Conservation (phyloP, 441 rosid genomes). For the Bruguiera hainesii region DNA sequence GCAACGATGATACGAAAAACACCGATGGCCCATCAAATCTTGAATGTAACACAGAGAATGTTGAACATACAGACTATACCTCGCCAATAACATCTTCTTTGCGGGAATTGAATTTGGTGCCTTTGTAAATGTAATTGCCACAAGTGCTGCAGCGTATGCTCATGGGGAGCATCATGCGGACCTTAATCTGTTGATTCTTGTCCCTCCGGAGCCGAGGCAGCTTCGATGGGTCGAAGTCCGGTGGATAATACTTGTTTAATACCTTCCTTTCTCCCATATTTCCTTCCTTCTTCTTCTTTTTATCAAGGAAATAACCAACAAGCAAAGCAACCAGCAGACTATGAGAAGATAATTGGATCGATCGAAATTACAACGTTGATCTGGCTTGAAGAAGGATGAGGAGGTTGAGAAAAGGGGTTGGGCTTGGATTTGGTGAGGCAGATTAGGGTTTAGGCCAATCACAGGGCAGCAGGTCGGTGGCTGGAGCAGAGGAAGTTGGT, state of each 20-base stretch:
- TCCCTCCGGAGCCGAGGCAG: slow-evolving; percentile 65
- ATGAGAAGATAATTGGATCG: too few relatives aligned
- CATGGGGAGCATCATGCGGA: slow-evolving; percentile 78
- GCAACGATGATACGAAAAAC: neutral
- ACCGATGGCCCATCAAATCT: too few relatives aligned
- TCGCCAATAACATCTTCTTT: slow-evolving; percentile 67
- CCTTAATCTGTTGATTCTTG: slow-evolving; percentile 78
- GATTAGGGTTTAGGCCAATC: too few relatives aligned
- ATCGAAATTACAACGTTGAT: too few relatives aligned
- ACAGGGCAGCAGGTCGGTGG: too few relatives aligned
- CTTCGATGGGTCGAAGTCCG: slow-evolving; percentile 85
- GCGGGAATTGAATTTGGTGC: slow-evolving; percentile 74
- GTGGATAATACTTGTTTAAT: slow-evolving; percentile 84
- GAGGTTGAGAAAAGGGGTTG: too few relatives aligned
- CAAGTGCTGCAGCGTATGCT: slow-evolving; percentile 84
- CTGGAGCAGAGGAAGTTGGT: too few relatives aligned
- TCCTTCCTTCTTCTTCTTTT: neutral
- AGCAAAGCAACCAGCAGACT: too few relatives aligned
- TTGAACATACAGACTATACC: slow-evolving; percentile 24
- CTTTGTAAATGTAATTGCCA: slow-evolving; percentile 74
- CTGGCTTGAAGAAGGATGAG: too few relatives aligned
- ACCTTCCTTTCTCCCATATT: slow-evolving; percentile 92
- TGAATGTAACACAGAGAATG: too few relatives aligned
- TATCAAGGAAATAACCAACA: neutral
- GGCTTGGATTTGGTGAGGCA: too few relatives aligned